Evolutionary conservation across 805 yeast species (phyloP).

Genomic region (Zygosaccharomyces bisporus): DNA sequence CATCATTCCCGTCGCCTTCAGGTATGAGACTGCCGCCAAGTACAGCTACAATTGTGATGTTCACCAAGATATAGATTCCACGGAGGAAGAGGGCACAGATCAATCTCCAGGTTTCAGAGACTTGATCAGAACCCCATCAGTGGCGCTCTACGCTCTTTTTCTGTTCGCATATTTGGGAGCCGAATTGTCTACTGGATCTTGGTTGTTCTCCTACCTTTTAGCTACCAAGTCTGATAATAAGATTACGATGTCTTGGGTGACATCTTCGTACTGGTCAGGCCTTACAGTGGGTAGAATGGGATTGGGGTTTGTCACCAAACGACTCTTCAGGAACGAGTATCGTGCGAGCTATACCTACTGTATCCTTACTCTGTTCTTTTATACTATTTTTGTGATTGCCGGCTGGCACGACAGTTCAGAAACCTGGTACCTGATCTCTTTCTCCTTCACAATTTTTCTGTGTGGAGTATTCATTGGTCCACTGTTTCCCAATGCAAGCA

Average conservation of each 20-base stretch:
- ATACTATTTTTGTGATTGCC: constrained; percentile 32
- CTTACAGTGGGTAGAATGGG: constrained; percentile 59
- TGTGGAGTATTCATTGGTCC: constrained; percentile 68
- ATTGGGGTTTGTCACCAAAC: constrained; percentile 53
- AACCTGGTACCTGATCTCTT: constrained; percentile 20
- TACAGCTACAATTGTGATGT: constrained; percentile 30
- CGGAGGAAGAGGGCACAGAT: constrained; percentile 20
- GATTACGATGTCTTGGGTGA: constrained; percentile 53
- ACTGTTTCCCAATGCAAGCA: constrained; percentile 66
- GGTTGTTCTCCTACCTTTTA: constrained; percentile 63
- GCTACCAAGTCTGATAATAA: constrained; percentile 49
- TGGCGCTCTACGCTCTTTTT: constrained; percentile 50
- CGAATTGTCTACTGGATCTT: constrained; percentile 66
- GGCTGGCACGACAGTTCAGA: constrained; percentile 21
- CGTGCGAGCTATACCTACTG: constrained; percentile 36
- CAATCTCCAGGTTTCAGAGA: constrained; percentile 9
- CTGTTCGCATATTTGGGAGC: constrained; percentile 64
- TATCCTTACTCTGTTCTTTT: constrained; percentile 35
- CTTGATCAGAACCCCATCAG: constrained; percentile 32
- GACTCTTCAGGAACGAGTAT: constrained; percentile 44
- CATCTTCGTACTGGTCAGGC: constrained; percentile 72
- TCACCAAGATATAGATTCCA: constrained; percentile 20
- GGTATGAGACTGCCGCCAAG: constrained; percentile 40
- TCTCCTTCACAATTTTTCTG: constrained; percentile 36
- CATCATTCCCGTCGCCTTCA: constrained; percentile 43